phyloP scores from a whole-genome alignment of 2,329 filamentous ascomycete genomes.

The Cladosporium austrohemisphaericum region DNA sequence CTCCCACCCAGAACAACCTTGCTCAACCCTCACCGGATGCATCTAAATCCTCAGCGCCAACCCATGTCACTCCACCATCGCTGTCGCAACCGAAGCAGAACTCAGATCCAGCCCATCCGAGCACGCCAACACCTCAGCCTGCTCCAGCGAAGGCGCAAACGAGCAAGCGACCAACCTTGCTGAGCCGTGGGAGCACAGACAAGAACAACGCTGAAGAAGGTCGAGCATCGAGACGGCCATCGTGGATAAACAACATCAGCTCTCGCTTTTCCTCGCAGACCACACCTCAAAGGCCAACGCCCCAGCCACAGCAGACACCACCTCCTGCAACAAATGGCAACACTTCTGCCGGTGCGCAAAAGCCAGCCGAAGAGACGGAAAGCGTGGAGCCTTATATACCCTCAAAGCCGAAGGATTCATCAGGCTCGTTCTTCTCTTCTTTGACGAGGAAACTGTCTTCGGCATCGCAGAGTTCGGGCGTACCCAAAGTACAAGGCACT shows the following conservation, averaged over 20 bases:
- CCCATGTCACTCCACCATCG: slow-evolving; percentile 11
- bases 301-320: slow-evolving; percentile 14
- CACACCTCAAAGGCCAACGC: slow-evolving; percentile 21
- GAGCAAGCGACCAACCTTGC: slow-evolving; percentile 38
- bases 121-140: slow-evolving; percentile 21
- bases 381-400: slow-evolving; percentile 62
- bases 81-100: slow-evolving; percentile 12
- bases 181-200: slow-evolving; percentile 39
- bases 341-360: slow-evolving; percentile 28
- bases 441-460: slow-evolving; percentile 81
- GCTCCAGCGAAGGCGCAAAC: slow-evolving; percentile 23
- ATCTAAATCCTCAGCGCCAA: slow-evolving; percentile 1
- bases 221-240: slow-evolving; percentile 52
- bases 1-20: slow-evolving; percentile 5
- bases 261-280: slow-evolving; percentile 70
- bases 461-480: slow-evolving; percentile 39
- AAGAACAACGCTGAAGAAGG: slow-evolving; percentile 28
- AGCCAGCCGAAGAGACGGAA: slow-evolving; percentile 28
- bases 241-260: slow-evolving; percentile 91
- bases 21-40: slow-evolving; percentile 1
- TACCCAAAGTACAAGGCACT: slow-evolving; percentile 50
- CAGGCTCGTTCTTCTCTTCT: slow-evolving; percentile 71
- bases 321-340: slow-evolving; percentile 49
- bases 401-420: slow-evolving; percentile 63
- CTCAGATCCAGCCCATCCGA: slow-evolving; percentile 9